Conservation (phyloP, 1,284 basidiomycete genomes). For the Wolfiporia cocos region DNA sequence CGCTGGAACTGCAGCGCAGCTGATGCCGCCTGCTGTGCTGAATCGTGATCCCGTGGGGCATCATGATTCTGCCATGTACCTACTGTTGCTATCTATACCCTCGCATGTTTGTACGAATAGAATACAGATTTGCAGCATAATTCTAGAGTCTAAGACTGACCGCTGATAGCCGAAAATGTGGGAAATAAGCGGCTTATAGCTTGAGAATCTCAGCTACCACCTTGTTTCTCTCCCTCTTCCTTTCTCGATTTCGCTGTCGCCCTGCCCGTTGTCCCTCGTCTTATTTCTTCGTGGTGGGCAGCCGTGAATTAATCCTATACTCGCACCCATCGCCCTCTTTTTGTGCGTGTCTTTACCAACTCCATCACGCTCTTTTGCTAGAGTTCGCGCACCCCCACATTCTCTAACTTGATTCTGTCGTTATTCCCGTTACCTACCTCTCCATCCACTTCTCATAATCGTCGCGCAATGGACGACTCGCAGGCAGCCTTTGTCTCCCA, state of each 20-base stretch:
- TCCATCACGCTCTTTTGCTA: constrained; percentile 33
- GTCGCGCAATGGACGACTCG: constrained; percentile 59
- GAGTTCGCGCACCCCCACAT: constrained; percentile 23
- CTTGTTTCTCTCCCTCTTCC: constrained; percentile 13
- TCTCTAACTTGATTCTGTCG: constrained; percentile 27
- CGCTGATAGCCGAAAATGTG: constrained; percentile 9
- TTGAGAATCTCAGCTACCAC: background rate
- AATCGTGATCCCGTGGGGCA: too few relatives aligned
- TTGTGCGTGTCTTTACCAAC: constrained; percentile 45
- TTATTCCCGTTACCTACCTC: constrained; percentile 33
- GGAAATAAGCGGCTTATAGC: constrained; percentile 4
- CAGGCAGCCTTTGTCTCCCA: constrained; percentile 63
- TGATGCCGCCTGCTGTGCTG: too few relatives aligned
- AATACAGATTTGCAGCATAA: too few relatives aligned
- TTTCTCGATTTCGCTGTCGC: constrained; percentile 17
- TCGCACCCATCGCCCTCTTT: constrained; percentile 32
- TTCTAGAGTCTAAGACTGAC: too few relatives aligned
- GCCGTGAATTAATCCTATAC: constrained; percentile 28
- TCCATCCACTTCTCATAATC: constrained; percentile 21
- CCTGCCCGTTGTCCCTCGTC: constrained; percentile 11
- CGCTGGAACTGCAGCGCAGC: too few relatives aligned
- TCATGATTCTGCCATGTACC: too few relatives aligned
- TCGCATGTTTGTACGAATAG: too few relatives aligned
- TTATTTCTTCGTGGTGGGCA: constrained; percentile 28
- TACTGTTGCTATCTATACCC: too few relatives aligned